phyloP scores from a whole-genome alignment of 2,329 filamentous ascomycete species.

The Cryphonectria parasitica region DNA sequence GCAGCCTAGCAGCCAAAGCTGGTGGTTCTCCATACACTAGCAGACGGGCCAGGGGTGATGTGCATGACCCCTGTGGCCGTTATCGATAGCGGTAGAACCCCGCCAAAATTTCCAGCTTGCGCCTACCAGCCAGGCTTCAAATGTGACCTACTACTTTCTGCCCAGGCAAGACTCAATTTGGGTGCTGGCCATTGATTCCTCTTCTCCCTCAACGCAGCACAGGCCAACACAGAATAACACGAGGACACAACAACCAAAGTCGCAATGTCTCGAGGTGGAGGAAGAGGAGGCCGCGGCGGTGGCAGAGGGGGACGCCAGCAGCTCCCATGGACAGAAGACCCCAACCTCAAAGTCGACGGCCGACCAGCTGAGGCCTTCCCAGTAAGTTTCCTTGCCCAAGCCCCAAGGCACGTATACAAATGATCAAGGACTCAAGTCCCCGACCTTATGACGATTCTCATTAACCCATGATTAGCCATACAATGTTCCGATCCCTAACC shows the following conservation, averaged over 20 bases:
- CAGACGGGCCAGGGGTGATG: too few relatives aligned
- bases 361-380: constrained; percentile 64
- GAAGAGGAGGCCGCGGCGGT: constrained; percentile 54
- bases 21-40: background rate
- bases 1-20: background rate
- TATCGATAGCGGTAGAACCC: constrained; percentile 14
- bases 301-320: constrained; percentile 50
- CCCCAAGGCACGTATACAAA: background rate
- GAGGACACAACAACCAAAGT: constrained; percentile 4
- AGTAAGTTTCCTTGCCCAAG: constrained; percentile 40
- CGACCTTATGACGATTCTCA: background rate
- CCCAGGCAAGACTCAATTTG: background rate
- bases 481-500: constrained; percentile 50
- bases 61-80: constrained; percentile 11
- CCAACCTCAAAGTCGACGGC: constrained; percentile 51
- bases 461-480: constrained; percentile 47
- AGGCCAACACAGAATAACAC: background rate
- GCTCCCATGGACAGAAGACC: constrained; percentile 60
- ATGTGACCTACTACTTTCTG: background rate
- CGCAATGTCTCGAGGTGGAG: constrained; percentile 57
- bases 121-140: background rate
- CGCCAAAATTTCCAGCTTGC: constrained; percentile 26
- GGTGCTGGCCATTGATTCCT: too few relatives aligned
- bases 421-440: background rate
- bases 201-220: background rate